Evolutionary conservation across 495 filamentous ascomycete genomes (phyloP).

Genomic region (Aspergillus taichungensis): DNA sequence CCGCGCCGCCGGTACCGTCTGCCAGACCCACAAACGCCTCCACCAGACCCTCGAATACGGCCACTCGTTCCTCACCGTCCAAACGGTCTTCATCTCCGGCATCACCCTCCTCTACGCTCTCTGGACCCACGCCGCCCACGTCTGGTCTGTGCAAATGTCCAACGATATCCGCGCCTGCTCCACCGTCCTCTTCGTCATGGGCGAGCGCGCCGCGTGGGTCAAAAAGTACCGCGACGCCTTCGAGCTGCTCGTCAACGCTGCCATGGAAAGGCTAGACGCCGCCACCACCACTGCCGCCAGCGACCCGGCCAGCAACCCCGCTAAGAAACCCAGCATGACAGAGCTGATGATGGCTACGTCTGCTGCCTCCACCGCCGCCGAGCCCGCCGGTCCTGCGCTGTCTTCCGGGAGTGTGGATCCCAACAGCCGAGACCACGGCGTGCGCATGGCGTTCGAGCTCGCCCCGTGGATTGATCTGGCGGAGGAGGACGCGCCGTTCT

Average conservation of each 20-base stretch:
- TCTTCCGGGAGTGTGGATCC: conserved; percentile 1
- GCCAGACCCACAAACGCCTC: conserved; percentile 45
- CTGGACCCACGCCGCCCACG: conserved; percentile 36
- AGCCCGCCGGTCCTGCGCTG: not conserved
- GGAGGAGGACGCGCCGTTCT: conserved; percentile 30
- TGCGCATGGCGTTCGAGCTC: conserved; percentile 37
- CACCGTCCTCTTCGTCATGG: conserved; percentile 46
- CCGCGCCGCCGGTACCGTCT: conserved; percentile 42
- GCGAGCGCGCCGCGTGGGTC: conserved; percentile 42
- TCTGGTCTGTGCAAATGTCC: conserved; percentile 45
- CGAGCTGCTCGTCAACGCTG: conserved; percentile 43
- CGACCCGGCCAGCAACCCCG: conserved; percentile 20
- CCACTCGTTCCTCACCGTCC: conserved; percentile 46
- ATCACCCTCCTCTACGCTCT: conserved; percentile 44
- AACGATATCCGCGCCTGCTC: conserved; percentile 49
- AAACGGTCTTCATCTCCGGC: conserved; percentile 47
- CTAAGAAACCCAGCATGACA: conserved; percentile 31
- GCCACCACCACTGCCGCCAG: too few species aligned
- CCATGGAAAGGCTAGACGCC: conserved; percentile 42
- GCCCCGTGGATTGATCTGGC: conserved; percentile 38
- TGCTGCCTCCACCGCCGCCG: not conserved
- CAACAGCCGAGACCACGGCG: conserved; percentile 23
- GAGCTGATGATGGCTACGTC: conserved; percentile 29
- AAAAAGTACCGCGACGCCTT: conserved; percentile 48
- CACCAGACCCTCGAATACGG: conserved; percentile 46